Percentiles rank a stretch among this genome's conserved stretches.
Evolutionary conservation across 306 rosid genomes (phyloP).

Genomic region (Begonia fuchsioides): DNA sequence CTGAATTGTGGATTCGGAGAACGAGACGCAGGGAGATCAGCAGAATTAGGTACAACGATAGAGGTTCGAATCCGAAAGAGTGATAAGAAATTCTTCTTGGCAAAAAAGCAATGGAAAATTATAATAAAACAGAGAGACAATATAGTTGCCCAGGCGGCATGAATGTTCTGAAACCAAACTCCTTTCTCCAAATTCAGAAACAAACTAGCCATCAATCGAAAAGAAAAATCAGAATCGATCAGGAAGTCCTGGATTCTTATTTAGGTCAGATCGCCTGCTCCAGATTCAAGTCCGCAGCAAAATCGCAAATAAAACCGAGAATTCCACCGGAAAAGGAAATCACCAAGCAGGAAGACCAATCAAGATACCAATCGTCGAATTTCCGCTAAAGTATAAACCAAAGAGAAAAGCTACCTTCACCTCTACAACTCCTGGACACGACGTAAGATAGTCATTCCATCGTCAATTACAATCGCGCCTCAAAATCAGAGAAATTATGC

Average conservation of each 20-base stretch:
- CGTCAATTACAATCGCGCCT: too few relatives aligned
- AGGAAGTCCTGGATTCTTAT: background rate
- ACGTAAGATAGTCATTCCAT: too few relatives aligned
- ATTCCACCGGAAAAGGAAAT: too few relatives aligned
- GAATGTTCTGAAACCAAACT: conserved; percentile 24
- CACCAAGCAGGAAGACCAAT: background rate
- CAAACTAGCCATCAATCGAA: conserved; percentile 2
- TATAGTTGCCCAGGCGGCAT: conserved; percentile 41
- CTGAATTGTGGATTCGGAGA: background rate
- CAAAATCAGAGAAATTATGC: too few relatives aligned
- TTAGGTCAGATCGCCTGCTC: background rate
- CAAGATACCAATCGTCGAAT: background rate
- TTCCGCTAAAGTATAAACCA: background rate
- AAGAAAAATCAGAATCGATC: background rate
- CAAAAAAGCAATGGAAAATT: conserved; percentile 17
- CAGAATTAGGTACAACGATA: background rate
- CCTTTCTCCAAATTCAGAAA: conserved; percentile 13
- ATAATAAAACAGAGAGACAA: conserved; percentile 25
- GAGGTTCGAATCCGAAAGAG: conserved; percentile 16
- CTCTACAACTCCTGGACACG: background rate
- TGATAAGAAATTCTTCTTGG: conserved; percentile 11
- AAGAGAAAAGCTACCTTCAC: background rate
- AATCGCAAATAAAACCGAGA: background rate
- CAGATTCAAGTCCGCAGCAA: background rate
- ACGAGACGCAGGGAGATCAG: background rate